Evolutionary conservation across 106 monocot genomes (phyloP).

Genomic region (Dendrobium catenatum): DNA sequence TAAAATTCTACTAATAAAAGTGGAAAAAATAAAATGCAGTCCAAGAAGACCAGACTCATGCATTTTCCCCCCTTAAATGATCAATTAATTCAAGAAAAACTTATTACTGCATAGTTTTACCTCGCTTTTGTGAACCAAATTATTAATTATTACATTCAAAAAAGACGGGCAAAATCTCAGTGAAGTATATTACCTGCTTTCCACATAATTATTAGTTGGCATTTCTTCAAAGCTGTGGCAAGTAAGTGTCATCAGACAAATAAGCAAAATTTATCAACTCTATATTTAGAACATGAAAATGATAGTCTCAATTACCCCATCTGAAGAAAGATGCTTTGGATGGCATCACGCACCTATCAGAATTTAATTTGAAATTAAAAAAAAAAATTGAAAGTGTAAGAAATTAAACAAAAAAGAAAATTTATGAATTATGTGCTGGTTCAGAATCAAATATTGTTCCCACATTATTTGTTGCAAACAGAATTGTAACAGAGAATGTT

Average conservation of each 20-base stretch:
- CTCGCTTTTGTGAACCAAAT: background rate
- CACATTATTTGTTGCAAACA: background rate
- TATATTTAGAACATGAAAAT: slow-evolving; percentile 10
- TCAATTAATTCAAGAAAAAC: background rate
- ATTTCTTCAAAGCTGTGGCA: slow-evolving; percentile 88
- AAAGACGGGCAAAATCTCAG: background rate
- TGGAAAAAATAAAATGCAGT: background rate
- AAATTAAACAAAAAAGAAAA: background rate
- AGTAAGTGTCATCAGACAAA: slow-evolving; percentile 9
- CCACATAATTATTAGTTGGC: slow-evolving; percentile 95
- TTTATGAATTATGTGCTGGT: background rate
- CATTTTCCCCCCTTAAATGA: background rate
- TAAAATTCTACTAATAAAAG: background rate
- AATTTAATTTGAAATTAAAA: slow-evolving; percentile 1
- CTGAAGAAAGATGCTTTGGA: slow-evolving; percentile 77
- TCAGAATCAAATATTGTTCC: background rate
- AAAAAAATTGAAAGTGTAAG: background rate
- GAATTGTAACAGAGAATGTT: background rate
- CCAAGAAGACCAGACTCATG: background rate
- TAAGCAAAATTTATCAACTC: background rate
- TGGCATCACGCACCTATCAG: slow-evolving; percentile 71
- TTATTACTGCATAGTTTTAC: background rate
- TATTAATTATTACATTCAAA: background rate
- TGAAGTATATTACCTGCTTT: slow-evolving; percentile 60
- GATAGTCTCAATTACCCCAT: slow-evolving; percentile 57